phyloP scores from a whole-genome alignment of 176 grass and related monocot species.

The barley (Hordeum vulgare) region DNA sequence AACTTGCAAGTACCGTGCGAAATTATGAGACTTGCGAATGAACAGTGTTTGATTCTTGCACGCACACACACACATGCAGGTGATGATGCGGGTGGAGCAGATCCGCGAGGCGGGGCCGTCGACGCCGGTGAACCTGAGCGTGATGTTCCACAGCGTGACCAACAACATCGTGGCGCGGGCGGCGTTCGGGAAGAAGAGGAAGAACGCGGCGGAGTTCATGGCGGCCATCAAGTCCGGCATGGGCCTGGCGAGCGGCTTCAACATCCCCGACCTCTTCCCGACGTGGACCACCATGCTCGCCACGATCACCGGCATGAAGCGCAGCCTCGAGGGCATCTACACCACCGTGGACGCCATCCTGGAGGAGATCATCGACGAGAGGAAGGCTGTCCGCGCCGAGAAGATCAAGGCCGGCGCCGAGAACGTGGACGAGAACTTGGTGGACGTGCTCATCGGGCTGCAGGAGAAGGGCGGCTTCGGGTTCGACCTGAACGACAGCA shows the following conservation, averaged over 20 bases:
- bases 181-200: slow-evolving; percentile 29
- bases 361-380: slow-evolving; percentile 33
- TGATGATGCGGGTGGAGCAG: slow-evolving; percentile 16
- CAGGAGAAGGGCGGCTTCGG: slow-evolving; percentile 38
- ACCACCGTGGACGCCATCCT: slow-evolving; percentile 26
- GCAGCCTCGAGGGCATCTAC: slow-evolving; percentile 25
- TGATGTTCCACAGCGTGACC: slow-evolving; percentile 29
- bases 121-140: slow-evolving; percentile 33
- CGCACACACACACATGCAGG: slow-evolving; percentile 2
- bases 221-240: slow-evolving; percentile 31
- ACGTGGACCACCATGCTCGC: slow-evolving; percentile 24
- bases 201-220: slow-evolving; percentile 24
- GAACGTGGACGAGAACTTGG: slow-evolving; percentile 35
- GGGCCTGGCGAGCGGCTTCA: slow-evolving; percentile 28
- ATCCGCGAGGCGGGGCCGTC: neutral
- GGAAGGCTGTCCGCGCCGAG: neutral
- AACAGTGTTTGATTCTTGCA: neutral
- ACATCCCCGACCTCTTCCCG: slow-evolving; percentile 35
- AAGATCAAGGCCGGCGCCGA: slow-evolving; percentile 15
- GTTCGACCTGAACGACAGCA: slow-evolving; percentile 31
- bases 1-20: too few species aligned
- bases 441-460: slow-evolving; percentile 43
- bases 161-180: slow-evolving; percentile 31
- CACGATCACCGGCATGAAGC: slow-evolving; percentile 31
- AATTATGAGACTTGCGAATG: neutral